Base-by-base conservation (phyloP, 805 yeast species). In the Jamesozyma spencerorum region DNA sequence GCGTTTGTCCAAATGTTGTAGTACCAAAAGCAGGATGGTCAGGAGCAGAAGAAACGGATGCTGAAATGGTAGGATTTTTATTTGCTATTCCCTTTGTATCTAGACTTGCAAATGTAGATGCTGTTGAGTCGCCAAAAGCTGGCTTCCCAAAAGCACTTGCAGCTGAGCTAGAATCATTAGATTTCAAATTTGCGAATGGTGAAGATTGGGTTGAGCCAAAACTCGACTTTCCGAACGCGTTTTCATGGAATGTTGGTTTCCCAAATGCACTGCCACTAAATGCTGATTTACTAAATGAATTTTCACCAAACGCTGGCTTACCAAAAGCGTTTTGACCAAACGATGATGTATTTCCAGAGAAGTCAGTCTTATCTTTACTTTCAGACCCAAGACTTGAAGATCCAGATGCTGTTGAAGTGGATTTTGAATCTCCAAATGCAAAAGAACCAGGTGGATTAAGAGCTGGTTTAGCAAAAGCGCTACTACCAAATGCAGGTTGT, bases 401-500 rank as follows among this genome's bases (percentile, higher is more conserved):
- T 3, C 48, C 50, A 31, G 41, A 40, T 1, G 48, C 28, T 31
- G 50, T 42, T 31, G 37, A 33, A 13, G 52, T 53, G 37, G 51
- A 51, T 12, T 51, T 38, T 7, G 59, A 39, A 7, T 44, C 48
- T 1, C 59, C 60, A 38, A 48, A 50, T n/a, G 52, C 43, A 17
- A n/a, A 29, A 8, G 52, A 47, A 31, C 33, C 42, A 34, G n/a
- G 4, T 10, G 37, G 4, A 22, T 5, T 20, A 15, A 31, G 7
- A n/a, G n/a, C n/a, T n/a, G n/a, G n/a, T 29, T 51, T 28, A 17
- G 49, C 33, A 20, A 46, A 26, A 13, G 57, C 40, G 7, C 61
- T 62, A 37, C n/a, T 10, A 6, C 30, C 12, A 27, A 27, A 5
- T 27, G 35, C 24, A 32, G n/a, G n/a, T n/a, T n/a, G n/a, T n/a